Base-by-base conservation (phyloP, 2,329 filamentous ascomycete genomes). In the Paracoccidioides brasiliensis region DNA sequence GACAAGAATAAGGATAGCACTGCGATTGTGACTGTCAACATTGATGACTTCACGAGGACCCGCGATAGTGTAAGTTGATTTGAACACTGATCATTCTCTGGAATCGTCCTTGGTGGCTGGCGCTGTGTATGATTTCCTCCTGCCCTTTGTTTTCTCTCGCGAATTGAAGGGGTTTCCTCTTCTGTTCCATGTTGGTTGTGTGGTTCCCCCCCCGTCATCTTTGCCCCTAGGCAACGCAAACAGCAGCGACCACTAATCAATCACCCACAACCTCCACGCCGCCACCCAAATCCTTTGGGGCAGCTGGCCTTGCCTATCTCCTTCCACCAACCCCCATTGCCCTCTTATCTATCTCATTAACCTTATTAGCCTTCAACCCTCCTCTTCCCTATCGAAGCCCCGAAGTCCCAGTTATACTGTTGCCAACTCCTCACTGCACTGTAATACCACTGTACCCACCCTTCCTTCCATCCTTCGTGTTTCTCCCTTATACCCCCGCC, bases 1-100 rank as follows among this genome's bases (percentile, higher is more conserved):
- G 69, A 74, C 52, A 61, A 64, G 52, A 40, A 41, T 58, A 69
- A 68, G 57, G 58, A 63, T 54, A 64, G 64, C 41, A 66, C 68
- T 50, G 65, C 63, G 60, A 66, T 66, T 44, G 64, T 73, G 43
- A 64, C 69, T 22, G 71, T 76, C 61, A 73, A 88, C 59, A 78
- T 86, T 56, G 84, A 88, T 57, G 85, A 88, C 70, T 91, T 91
- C 69, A 79, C 88, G 58, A 79, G 84, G 67, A 88, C 90, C 51
- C 82, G 88, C 65, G 88, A 94, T 69, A 84, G 82, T 69, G 89
- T 94, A 83, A 80, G 86, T 76, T 2, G 22, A 22, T 22, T 22
- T 55, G 49, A 32, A 8, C 41, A 6, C 4, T 43, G 41, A 22
- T 30, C 15, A 7, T 44, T 22, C 5, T 55, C 56, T 30, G 41